Percentiles rank a stretch among this genome's conserved stretches.
These are phyloP conservation scores for Amanita polypyramis DNA, from an alignment of 768 basidiomycete genomes.

Conservation along the genomic window DNA sequence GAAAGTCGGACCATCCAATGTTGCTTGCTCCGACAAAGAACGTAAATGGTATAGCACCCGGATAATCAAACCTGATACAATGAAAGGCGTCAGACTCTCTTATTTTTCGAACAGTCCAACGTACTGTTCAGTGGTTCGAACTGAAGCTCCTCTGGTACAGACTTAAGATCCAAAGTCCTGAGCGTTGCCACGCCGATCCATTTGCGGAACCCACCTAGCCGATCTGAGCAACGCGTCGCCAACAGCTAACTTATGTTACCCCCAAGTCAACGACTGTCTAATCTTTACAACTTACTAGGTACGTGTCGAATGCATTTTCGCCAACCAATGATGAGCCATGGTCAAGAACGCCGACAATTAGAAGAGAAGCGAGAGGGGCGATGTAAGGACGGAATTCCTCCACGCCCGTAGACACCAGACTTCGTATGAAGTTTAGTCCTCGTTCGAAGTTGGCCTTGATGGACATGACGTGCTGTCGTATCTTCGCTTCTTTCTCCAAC, in stretches of 20 bases:
- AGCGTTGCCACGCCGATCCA: slow-evolving; percentile 83
- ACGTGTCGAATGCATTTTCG: slow-evolving; percentile 56
- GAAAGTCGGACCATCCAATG: slow-evolving; percentile 82
- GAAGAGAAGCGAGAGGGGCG: slow-evolving; percentile 41
- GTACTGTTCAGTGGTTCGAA: slow-evolving; percentile 60
- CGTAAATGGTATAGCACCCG: slow-evolving; percentile 82
- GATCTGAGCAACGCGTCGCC: slow-evolving; percentile 61
- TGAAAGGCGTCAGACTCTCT: slow-evolving; percentile 1
- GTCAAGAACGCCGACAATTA: slow-evolving; percentile 59
- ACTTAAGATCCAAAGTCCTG: slow-evolving; percentile 52
- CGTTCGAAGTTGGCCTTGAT: slow-evolving; percentile 49
- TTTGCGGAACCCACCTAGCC: slow-evolving; percentile 54
- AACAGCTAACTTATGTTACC: slow-evolving; percentile 39
- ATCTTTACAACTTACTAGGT: slow-evolving; percentile 44
- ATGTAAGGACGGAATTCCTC: slow-evolving; percentile 50
- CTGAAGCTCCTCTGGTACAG: slow-evolving; percentile 62
- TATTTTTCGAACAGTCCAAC: slow-evolving; percentile 12
- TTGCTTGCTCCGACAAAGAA: slow-evolving; percentile 67
- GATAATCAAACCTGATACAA: slow-evolving; percentile 52
- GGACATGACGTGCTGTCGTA: slow-evolving; percentile 47
- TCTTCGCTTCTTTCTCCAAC: slow-evolving; percentile 63
- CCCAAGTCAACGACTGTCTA: not conserved
- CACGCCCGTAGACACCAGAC: slow-evolving; percentile 40
- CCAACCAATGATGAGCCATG: slow-evolving; percentile 56
- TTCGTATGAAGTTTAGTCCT: slow-evolving; percentile 59